A percentile compares a stretch with the other conserved stretches of the same genome.
Evolutionary conservation across 148 eudicot genomes (phyloP).

Genomic region (Diospyros kaki): DNA sequence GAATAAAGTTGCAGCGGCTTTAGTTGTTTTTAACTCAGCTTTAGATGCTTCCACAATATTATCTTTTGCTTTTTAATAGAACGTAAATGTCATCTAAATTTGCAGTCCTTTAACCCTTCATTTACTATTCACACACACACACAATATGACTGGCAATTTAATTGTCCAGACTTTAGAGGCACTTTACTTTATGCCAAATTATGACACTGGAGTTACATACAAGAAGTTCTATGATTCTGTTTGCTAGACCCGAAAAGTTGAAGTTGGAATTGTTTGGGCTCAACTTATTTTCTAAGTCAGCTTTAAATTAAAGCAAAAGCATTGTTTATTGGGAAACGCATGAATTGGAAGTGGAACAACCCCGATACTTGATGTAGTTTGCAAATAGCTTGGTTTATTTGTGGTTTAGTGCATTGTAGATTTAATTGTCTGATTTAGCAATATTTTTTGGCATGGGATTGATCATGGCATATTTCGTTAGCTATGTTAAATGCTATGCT

Average conservation of each 20-base stretch:
- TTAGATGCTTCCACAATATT: too few relatives aligned
- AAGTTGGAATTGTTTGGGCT: not conserved
- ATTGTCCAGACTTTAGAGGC: too few relatives aligned
- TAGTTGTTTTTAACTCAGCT: too few relatives aligned
- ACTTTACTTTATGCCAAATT: not conserved
- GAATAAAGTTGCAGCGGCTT: too few relatives aligned
- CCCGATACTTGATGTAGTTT: not conserved
- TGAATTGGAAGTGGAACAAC: not conserved
- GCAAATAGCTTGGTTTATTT: not conserved
- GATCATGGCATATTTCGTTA: not conserved
- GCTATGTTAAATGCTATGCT: not conserved
- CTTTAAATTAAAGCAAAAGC: not conserved
- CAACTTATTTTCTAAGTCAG: not conserved
- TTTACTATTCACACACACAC: too few relatives aligned
- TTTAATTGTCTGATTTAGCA: not conserved
- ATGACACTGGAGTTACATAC: not conserved
- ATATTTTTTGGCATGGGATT: not conserved
- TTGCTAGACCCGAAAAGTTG: not conserved
- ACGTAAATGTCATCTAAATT: too few relatives aligned
- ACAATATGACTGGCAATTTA: too few relatives aligned
- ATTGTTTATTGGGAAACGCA: not conserved
- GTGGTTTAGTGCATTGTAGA: not conserved
- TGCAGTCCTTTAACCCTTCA: too few relatives aligned
- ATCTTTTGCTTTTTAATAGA: too few relatives aligned
- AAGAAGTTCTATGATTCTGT: not conserved